Conservation (phyloP, 352 stramenopile genomes). For the Phytophthora ohioensis region DNA sequence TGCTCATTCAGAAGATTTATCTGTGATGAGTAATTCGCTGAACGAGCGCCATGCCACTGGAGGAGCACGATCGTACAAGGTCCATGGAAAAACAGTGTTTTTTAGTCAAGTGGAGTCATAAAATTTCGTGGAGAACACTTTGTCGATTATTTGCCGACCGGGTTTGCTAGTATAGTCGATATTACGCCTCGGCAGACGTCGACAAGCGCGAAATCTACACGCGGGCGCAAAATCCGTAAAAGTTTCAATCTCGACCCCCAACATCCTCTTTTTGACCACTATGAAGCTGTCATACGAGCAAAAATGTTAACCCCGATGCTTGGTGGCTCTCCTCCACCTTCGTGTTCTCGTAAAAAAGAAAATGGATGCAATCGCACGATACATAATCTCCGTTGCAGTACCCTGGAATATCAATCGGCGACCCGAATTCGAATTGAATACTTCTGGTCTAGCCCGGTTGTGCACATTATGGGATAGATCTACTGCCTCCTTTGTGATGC, state of each 20-base stretch:
- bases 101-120: neutral
- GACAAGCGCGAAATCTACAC: neutral
- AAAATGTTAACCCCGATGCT: neutral
- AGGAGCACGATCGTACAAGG: too few relatives aligned
- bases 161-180: neutral
- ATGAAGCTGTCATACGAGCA: neutral
- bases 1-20: too few relatives aligned
- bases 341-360: neutral
- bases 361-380: neutral
- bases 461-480: neutral
- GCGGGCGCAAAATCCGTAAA: neutral
- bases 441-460: neutral
- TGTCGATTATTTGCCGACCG: neutral
- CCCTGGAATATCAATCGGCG: neutral
- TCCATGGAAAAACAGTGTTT: neutral
- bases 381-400: neutral
- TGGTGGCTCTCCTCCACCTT: neutral
- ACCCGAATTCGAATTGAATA: neutral
- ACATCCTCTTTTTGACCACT: neutral
- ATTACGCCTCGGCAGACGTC: neutral
- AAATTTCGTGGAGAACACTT: neutral
- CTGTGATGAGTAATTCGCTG: too few relatives aligned
- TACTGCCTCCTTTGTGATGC: neutral
- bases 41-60: too few relatives aligned
- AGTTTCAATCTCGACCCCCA: neutral